Evolutionary conservation across 345 rosid species (phyloP).

Genomic region (Brassica nigra): DNA sequence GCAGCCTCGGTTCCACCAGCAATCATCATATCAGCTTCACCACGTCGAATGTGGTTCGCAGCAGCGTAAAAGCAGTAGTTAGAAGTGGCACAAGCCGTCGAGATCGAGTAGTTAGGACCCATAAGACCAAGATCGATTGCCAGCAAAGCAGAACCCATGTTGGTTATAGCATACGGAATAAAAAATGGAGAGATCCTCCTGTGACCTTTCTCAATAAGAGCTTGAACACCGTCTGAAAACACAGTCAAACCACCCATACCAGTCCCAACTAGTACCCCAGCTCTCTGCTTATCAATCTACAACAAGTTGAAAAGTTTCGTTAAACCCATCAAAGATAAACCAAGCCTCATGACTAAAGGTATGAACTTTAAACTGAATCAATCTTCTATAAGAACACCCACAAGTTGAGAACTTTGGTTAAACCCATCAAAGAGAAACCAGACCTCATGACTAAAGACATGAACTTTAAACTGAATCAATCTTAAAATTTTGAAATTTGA

Average conservation of each 20-base stretch:
- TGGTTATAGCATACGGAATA: slow-evolving; percentile 89
- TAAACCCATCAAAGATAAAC: not conserved
- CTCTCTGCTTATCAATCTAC: slow-evolving; percentile 60
- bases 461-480: not conserved
- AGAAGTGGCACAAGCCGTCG: slow-evolving; percentile 97
- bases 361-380: not conserved
- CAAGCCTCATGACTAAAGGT: not conserved
- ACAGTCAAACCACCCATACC: slow-evolving; percentile 98
- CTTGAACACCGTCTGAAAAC: slow-evolving; percentile 82
- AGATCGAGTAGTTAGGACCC: slow-evolving; percentile 99
- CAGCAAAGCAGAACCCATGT: slow-evolving; percentile 95
- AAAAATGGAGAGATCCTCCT: slow-evolving; percentile 89
- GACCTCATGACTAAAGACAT: not conserved
- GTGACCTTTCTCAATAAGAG: slow-evolving; percentile 83
- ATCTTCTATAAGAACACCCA: slow-evolving; percentile 45
- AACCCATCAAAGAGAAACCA: not conserved
- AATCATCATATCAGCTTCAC: slow-evolving; percentile 97
- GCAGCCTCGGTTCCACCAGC: slow-evolving; percentile 99
- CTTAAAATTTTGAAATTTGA: not conserved
- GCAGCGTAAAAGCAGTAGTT: slow-evolving; percentile 98
- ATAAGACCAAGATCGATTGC: slow-evolving; percentile 94
- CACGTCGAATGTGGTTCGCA: slow-evolving; percentile 98
- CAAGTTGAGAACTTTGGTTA: not conserved
- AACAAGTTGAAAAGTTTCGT: not conserved
- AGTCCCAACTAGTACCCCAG: slow-evolving; percentile 97